Evolutionary conservation across 1,284 basidiomycete species (phyloP).

Genomic region (Malassezia pachydermatis): DNA sequence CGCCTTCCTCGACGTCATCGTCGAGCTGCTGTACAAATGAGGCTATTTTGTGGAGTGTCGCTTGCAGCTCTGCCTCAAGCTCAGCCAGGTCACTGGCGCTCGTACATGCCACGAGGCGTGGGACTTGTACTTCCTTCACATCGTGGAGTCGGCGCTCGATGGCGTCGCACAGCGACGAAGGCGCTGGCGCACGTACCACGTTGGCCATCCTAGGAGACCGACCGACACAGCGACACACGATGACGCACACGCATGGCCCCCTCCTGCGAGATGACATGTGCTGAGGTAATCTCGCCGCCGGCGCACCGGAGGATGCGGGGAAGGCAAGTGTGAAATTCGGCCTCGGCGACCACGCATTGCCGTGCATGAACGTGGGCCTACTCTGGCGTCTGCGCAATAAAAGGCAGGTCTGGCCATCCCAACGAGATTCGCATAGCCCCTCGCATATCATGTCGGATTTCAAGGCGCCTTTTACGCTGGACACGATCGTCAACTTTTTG

Average conservation of each 20-base stretch:
- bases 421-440: not conserved
- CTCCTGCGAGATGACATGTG: too few relatives aligned
- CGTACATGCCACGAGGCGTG: conserved; percentile 21
- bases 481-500: conserved; percentile 25
- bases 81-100: conserved; percentile 18
- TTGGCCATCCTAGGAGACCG: not conserved
- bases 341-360: too few relatives aligned
- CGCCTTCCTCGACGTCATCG: conserved; percentile 29
- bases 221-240: not conserved
- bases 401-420: not conserved
- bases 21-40: conserved; percentile 24
- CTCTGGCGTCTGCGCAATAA: too few relatives aligned
- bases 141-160: conserved; percentile 24
- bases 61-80: conserved; percentile 26
- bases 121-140: conserved; percentile 24
- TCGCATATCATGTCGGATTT: conserved; percentile 5
- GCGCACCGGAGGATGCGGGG: too few relatives aligned
- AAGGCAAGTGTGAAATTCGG: too few relatives aligned
- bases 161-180: conserved; percentile 18
- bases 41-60: conserved; percentile 25
- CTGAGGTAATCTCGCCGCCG: too few relatives aligned
- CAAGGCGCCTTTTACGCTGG: conserved; percentile 17
- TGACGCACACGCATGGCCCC: too few relatives aligned
- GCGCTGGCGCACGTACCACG: conserved; percentile 11
- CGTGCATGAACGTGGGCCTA: too few relatives aligned